Evolutionary conservation across 768 basidiomycete species (phyloP).

Genomic region (Psilocybe subaeruginosa): DNA sequence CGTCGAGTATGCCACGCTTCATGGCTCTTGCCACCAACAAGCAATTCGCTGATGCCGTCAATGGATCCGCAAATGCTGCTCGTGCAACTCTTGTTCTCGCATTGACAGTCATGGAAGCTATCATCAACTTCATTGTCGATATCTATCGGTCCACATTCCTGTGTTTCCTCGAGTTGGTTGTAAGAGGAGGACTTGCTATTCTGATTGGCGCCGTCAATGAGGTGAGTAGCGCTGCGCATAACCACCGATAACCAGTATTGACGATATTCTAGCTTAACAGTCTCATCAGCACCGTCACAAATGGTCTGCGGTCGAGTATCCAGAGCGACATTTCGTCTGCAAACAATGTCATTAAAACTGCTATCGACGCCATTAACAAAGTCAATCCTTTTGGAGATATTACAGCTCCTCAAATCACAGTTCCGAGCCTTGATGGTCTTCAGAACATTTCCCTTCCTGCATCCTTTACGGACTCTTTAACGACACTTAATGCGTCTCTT

Average conservation of each 20-base stretch:
- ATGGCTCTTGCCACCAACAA: constrained; percentile 84
- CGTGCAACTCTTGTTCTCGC: constrained; percentile 73
- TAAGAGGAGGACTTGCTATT: constrained; percentile 78
- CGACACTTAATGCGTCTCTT: constrained; percentile 77
- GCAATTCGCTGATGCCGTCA: constrained; percentile 77
- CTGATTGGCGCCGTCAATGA: constrained; percentile 84
- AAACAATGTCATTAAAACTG: constrained; percentile 67
- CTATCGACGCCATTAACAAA: constrained; percentile 73
- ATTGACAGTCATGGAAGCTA: constrained; percentile 82
- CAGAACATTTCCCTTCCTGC: constrained; percentile 81
- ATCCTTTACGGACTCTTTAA: constrained; percentile 72
- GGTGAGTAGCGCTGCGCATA: constrained; percentile 40
- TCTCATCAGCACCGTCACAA: constrained; percentile 64
- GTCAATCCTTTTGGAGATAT: constrained; percentile 75
- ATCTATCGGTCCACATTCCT: constrained; percentile 92
- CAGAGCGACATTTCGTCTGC: constrained; percentile 69
- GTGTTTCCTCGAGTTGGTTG: constrained; percentile 90
- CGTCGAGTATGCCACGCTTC: constrained; percentile 88
- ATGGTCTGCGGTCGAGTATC: constrained; percentile 66
- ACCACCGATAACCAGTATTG: neutral
- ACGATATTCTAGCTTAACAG: constrained; percentile 59
- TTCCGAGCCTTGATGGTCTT: constrained; percentile 75
- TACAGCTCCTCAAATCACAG: constrained; percentile 67
- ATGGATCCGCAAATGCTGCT: constrained; percentile 77
- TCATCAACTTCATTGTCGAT: constrained; percentile 92